Base-by-base conservation (phyloP, 1,284 basidiomycete species). In the Cystobasidiaceae sp. region DNA sequence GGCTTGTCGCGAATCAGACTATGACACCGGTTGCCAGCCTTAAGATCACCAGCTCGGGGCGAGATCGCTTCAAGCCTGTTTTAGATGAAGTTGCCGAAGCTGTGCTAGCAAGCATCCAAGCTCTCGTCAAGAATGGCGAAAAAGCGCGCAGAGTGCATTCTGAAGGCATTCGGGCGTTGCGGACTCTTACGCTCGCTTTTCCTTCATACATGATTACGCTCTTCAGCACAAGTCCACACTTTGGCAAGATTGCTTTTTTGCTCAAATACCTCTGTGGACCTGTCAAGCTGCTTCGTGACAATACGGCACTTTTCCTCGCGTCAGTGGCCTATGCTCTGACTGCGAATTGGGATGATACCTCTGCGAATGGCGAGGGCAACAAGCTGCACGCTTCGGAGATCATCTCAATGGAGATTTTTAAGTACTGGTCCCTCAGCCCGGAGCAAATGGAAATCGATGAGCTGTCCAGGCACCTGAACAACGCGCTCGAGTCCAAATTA, bases 1-100 rank as follows among this genome's bases (percentile, higher is more conserved):
- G 61, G 61, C 41, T 64, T 25, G 25, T 64, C 30, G 61, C 61
- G 17, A 64, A 64, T 41, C 51, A 55, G 19, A 51, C 51, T 8
- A 39, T 64, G 15, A 25, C 50, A 3, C 30, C 41, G 3, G 39
- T 48, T 4, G 46, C 34, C n/a, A 39, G 32, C 15, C 2, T 51
- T 9, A 27, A 11, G 13, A 11, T 23, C 4, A 25, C 23, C 19
- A n/a, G 25, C 21, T 17, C 34, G 15, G 9, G n/a, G 5, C n/a
- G n/a, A n/a, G 39, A 56, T 13, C 54, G 28, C 21, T 15, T 56
- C 17, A 32, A 59, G 30, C 4, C 56, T 8, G 37, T 59, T 28
- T 23, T 59, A 4, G 30, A 13, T n/a, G 48, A 41, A 17, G 19
- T 59, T 11, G 9, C 19, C 28, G n/a, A 32, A 11, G 43, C 56